Base-by-base conservation (phyloP, 2,329 filamentous ascomycete genomes). In the Rugonectria rugulosa region DNA sequence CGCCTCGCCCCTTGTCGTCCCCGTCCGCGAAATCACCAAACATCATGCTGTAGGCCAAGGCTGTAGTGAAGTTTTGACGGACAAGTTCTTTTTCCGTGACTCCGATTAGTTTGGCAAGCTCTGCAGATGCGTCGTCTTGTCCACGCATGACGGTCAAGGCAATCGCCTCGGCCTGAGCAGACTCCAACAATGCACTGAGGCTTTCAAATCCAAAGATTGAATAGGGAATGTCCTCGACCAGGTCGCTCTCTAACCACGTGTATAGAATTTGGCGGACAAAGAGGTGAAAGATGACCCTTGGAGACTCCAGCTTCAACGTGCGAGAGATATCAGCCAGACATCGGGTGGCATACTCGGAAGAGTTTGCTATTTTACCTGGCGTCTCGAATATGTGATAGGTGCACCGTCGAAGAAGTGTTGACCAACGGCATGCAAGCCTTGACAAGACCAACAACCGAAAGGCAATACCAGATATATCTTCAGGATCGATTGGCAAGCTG, bases 321-420 rank as follows among this genome's bases (percentile, higher is more conserved):
- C 71, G 74, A 4, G 93, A 86, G 26, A 97, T 86, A 11, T 82
- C 79, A 5, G 73, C 71, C 37, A 97, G 79, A 64, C 91, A 96
- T 46, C 82, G 82, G 51, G 83, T 84, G 1, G 94, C 93, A 74
- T 97, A 89, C 17, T 80, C 77, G 17, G 81, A 79, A 6, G 89
- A 89, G 10, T 77, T 74, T 3, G 82, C 75, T 12, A 96, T 85
- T 53, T 87, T 86, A 2, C 90, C 91, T 2, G 93, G 90, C 0
- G 89, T 92, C 71, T 98, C 95, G 65, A 98, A 97, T 19, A 98
- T 92, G 71, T 95, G 90, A 71, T 97, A 99, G 15, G 96, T 90
- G 62, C 92, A 92, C 61, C 90, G 87, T 46, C 93, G 88, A 37
- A 97, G 81, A 17, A 98, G 80, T 1, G 93, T 96, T 56, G 92